Evolutionary conservation across 345 rosid species (phyloP), one percentile per base, ranked within the genome.

Genomic region (Trapa bicornis): DNA sequence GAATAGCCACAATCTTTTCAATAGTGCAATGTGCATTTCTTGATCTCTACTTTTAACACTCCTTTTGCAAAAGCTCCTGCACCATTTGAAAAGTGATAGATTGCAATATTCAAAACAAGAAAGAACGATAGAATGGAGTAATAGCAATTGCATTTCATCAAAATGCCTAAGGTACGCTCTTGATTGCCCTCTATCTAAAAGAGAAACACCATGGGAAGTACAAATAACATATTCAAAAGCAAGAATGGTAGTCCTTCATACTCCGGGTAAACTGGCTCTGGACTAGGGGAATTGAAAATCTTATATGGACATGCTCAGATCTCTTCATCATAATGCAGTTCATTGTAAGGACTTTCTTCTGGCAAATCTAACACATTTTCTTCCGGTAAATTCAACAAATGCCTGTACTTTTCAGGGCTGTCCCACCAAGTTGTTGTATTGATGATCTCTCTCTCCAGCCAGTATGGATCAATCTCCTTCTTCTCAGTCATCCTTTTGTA

Each of bases 371-470:
- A 67, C n/a, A 77, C 17, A 53, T 65, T 61, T 33, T 71, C 71
- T 16, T 69, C 70, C 11, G 50, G 61, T 43, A 87, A 74, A 35
- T 47, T 71, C 5, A 75, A 67, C n/a, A 77, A 22, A 53, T 65
- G 71, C 69, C 68, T 75, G 70, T 84, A 89, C 76, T 91, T 91
- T 2, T 75, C 86, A 0, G 94, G 92, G 73, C 81, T 75, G 71
- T 91, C 92, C 54, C 75, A 89, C 81, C 78, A 73, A 15, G 96
- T 89, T 5, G 92, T 78, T n/a, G 89, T 87, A 61, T 77, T 86
- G 78, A 85, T 68, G 63, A 86, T 86, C 14, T 75, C 85, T 79
- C 74, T 87, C 68, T 86, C 90, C 72, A 91, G 77, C 92, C 88
- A 84, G 39, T 72, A 68, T 72, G 80, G 71, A 62, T 87, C 88